Percentiles rank a stretch among this genome's conserved stretches.
These are phyloP conservation scores for Dictyostelium firmibasis DNA, from an alignment of 78 protist species.

Conservation along the genomic window DNA sequence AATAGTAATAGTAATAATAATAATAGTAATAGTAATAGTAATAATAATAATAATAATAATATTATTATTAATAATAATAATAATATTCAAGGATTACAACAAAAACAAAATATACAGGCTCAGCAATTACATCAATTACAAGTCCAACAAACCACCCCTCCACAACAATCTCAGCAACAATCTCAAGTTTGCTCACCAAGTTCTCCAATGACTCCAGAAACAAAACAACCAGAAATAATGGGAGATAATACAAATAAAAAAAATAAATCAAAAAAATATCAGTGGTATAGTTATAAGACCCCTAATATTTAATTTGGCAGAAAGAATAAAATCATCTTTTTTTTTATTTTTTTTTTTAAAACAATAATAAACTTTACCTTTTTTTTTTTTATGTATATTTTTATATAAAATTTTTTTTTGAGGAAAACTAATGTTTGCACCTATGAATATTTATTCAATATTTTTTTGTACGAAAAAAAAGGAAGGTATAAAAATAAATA, in stretches of 20 bases:
- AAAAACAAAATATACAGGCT: not conserved
- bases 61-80: not conserved
- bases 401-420: too few relatives aligned
- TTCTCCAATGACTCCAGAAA: conserved; percentile 4
- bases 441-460: too few relatives aligned
- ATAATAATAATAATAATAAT: not conserved
- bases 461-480: too few relatives aligned
- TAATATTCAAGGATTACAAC: not conserved
- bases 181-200: not conserved
- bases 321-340: too few relatives aligned
- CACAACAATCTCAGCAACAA: conserved; percentile 42
- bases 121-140: conserved; percentile 21
- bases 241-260: not conserved
- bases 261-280: conserved; percentile 49
- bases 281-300: conserved; percentile 53
- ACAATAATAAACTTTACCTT: too few relatives aligned
- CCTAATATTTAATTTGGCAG: not conserved
- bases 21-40: too few relatives aligned
- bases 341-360: too few relatives aligned
- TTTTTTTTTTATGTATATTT: too few relatives aligned
- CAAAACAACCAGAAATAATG: not conserved
- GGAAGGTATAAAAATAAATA: too few relatives aligned
- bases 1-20: not conserved
- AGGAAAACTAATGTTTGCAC: too few relatives aligned
- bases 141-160: conserved; percentile 1